Base-by-base conservation (phyloP, 352 stramenopile species). In the Aphanomyces astaci region DNA sequence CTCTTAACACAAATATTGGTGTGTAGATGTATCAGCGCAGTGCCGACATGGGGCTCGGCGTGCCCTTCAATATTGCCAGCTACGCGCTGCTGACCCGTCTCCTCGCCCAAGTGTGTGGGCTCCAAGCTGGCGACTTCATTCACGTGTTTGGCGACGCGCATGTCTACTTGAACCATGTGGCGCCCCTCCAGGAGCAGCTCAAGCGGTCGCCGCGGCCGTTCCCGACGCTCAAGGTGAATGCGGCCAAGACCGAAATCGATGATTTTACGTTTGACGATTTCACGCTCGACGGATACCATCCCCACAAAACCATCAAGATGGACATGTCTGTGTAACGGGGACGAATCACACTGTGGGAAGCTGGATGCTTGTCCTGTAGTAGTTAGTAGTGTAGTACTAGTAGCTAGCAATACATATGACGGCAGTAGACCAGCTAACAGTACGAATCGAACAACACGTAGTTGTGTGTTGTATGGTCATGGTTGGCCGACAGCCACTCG, bases 41-140 rank as follows among this genome's bases (percentile, higher is more conserved):
- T 54, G 96, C 96, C 22, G 98, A 99, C 78, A 99, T 99, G 95
- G 97, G 97, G 5, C 88, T 99, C 30, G 98, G 98, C 7, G 97
- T 99, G 36, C 98, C 98, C 5, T 99, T 99, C 78, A 99, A 99
- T 80, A 99, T 99, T 79, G 97, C 97, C 11, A 98, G 89, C 54
- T 99, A 99, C 78, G 91, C 97, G 33, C 78, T 99, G 55, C 83
- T 99, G 13, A 99, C 96, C 27, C 87, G 96, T 54, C 84, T 99
- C 71, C 77, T 99, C 25, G 97, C 97, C 1, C 96, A 99, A 64
- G 96, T 98, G 22, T 93, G 86, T 1, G 87, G 84, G 0, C 75
- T 98, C 1, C 89, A 97, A 64, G 75, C 97, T 24, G 97, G 97
- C 25, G 97, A 99, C 33, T 98, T 99, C 49, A 85, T 99, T 55